Conservation (phyloP, 1,284 basidiomycete species). For the Rhodotorula mucilaginosa region DNA sequence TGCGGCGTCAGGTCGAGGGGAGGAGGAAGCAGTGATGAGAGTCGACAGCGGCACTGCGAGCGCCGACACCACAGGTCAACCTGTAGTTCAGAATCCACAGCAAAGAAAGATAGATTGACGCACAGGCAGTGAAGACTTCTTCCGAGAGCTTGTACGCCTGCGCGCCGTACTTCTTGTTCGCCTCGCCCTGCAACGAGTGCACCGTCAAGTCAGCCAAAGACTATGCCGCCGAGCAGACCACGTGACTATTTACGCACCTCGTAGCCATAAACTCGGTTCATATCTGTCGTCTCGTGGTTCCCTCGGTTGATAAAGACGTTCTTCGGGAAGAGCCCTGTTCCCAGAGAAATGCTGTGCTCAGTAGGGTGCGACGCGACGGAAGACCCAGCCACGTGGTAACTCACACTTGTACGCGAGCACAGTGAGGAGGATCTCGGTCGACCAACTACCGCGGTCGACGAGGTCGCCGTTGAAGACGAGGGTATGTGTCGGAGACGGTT, state of each 20-base stretch:
- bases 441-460: slow-evolving; percentile 96
- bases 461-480: slow-evolving; percentile 89
- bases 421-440: slow-evolving; percentile 90
- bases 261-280: slow-evolving; percentile 22
- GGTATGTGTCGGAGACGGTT: slow-evolving; percentile 75
- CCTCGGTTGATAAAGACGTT: slow-evolving; percentile 88
- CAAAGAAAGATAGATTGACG: slow-evolving; percentile 46
- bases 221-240: background rate
- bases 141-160: slow-evolving; percentile 81
- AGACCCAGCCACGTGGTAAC: background rate
- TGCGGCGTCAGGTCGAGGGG: slow-evolving; percentile 54
- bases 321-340: slow-evolving; percentile 79
- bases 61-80: background rate
- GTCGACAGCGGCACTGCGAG: slow-evolving; percentile 81
- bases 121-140: slow-evolving; percentile 82
- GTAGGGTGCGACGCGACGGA: too few species aligned
- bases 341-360: background rate
- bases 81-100: background rate
- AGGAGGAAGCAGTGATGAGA: slow-evolving; percentile 69
- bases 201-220: too few species aligned
- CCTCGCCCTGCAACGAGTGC: slow-evolving; percentile 83
- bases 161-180: slow-evolving; percentile 90
- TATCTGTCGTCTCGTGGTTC: slow-evolving; percentile 73
- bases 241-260: slow-evolving; percentile 59
- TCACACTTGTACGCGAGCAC: slow-evolving; percentile 91